A percentile compares a stretch with the other conserved stretches of the same genome.
These are phyloP conservation scores for Wallacemonas sp. DNA, from an alignment of 208 protist species.

Conservation along the genomic window DNA sequence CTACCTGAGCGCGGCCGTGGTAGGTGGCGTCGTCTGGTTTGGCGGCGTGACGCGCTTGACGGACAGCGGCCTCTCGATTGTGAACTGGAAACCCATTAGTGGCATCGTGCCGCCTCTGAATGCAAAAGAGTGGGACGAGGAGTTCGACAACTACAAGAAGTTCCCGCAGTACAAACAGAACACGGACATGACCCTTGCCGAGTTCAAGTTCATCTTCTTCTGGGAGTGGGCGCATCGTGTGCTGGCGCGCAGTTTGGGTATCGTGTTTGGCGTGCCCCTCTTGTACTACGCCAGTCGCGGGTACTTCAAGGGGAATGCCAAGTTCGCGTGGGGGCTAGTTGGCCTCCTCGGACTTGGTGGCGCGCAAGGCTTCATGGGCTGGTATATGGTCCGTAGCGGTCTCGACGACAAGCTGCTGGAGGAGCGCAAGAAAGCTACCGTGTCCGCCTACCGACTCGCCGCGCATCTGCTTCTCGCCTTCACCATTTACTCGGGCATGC, in stretches of 20 bases:
- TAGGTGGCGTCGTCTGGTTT: conserved; percentile 92
- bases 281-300: conserved; percentile 84
- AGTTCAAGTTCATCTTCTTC: conserved; percentile 98
- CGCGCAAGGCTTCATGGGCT: conserved; percentile 94
- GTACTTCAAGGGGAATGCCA: conserved; percentile 43
- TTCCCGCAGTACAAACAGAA: conserved; percentile 96
- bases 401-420: conserved; percentile 87
- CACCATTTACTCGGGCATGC: conserved; percentile 90
- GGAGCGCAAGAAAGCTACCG: conserved; percentile 70
- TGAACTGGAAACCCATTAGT: conserved; percentile 92
- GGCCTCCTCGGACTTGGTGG: conserved; percentile 68
- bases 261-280: conserved; percentile 90
- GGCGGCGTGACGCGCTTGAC: conserved; percentile 95
- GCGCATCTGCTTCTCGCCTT: conserved; percentile 95
- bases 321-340: conserved; percentile 46
- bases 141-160: conserved; percentile 97
- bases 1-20: conserved; percentile 77
- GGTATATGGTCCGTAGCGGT: conserved; percentile 98
- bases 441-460: conserved; percentile 91
- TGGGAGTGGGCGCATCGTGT: conserved; percentile 96
- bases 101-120: conserved; percentile 90
- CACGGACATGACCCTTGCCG: conserved; percentile 90
- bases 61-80: conserved; percentile 95
- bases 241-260: conserved; percentile 89
- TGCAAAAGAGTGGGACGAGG: conserved; percentile 92